These are phyloP conservation scores for Xylaria sp. DNA, from an alignment of 2,329 filamentous ascomycete genomes.

Conservation along the genomic window DNA sequence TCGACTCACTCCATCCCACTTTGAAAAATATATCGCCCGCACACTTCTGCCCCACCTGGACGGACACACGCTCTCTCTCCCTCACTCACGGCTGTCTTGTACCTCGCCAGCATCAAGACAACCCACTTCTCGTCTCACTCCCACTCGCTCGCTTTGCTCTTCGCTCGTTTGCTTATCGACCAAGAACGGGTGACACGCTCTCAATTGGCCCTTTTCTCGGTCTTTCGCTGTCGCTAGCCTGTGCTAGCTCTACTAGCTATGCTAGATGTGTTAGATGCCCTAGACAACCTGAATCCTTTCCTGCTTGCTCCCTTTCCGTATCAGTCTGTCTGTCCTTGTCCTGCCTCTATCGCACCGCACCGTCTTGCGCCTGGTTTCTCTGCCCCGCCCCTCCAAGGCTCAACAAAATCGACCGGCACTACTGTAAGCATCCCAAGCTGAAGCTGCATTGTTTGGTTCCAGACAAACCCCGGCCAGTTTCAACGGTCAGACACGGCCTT, in stretches of 20 bases:
- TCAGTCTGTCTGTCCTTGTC: neutral
- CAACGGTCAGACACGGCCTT: constrained; percentile 19
- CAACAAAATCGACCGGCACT: neutral
- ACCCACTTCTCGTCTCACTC: constrained; percentile 15
- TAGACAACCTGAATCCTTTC: too few species aligned
- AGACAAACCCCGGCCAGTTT: constrained; percentile 22
- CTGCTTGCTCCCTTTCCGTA: constrained; percentile 8
- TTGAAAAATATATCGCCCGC: constrained; percentile 10
- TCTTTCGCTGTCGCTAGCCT: constrained; percentile 21
- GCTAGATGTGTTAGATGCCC: too few species aligned
- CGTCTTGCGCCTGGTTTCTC: neutral
- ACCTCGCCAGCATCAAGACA: constrained; percentile 15
- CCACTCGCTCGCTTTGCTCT: constrained; percentile 3
- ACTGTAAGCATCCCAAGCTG: constrained; percentile 3
- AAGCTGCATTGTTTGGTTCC: constrained; percentile 15
- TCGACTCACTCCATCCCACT: constrained; percentile 24
- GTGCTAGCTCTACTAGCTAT: constrained; percentile 3
- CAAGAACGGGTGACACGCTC: neutral
- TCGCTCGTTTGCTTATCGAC: constrained; percentile 19
- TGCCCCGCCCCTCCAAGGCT: constrained; percentile 3
- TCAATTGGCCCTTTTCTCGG: constrained; percentile 13
- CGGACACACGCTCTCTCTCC: neutral
- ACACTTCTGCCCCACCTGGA: constrained; percentile 10
- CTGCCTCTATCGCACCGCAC: neutral
- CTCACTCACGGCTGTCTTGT: neutral